Conservation (phyloP, 805 yeast species). For the Teunomyces funiuensis region DNA sequence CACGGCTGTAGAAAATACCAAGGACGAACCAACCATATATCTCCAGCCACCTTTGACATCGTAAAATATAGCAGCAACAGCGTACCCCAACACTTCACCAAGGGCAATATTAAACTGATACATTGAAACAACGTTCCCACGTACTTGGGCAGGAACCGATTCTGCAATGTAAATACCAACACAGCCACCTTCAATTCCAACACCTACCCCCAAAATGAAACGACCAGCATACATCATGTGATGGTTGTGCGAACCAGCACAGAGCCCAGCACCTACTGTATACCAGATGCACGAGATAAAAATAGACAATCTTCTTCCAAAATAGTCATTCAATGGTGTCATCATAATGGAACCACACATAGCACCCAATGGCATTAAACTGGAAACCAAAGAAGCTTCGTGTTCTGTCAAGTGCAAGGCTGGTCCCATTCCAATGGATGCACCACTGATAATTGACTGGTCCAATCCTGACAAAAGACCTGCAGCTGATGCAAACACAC, state of each 20-base stretch:
- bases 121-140: conserved; percentile 62
- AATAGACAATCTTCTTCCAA: conserved; percentile 58
- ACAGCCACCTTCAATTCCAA: conserved; percentile 66
- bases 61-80: conserved; percentile 61
- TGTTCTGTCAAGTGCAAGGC: conserved; percentile 40
- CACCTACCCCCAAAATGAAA: conserved; percentile 60
- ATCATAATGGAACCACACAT: conserved; percentile 60
- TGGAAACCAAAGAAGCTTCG: conserved; percentile 53
- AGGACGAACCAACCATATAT: conserved; percentile 62
- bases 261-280: conserved; percentile 59
- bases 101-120: conserved; percentile 66
- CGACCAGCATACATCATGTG: conserved; percentile 51
- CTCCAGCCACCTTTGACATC: conserved; percentile 62
- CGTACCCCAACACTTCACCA: conserved; percentile 66
- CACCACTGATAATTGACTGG: conserved; percentile 68
- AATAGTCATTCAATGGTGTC: conserved; percentile 54
- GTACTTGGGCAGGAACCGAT: conserved; percentile 54
- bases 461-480: conserved; percentile 68
- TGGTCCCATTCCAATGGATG: conserved; percentile 49
- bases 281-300: conserved; percentile 58
- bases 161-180: conserved; percentile 65
- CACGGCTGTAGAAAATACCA: conserved; percentile 27
- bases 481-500: conserved; percentile 59
- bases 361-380: conserved; percentile 71
- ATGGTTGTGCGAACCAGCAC: conserved; percentile 44